Evolutionary conservation across 192 early-diverging fungal genomes (phyloP), one percentile per base, ranked within the genome.

Genomic region (Coemansia sp.): DNA sequence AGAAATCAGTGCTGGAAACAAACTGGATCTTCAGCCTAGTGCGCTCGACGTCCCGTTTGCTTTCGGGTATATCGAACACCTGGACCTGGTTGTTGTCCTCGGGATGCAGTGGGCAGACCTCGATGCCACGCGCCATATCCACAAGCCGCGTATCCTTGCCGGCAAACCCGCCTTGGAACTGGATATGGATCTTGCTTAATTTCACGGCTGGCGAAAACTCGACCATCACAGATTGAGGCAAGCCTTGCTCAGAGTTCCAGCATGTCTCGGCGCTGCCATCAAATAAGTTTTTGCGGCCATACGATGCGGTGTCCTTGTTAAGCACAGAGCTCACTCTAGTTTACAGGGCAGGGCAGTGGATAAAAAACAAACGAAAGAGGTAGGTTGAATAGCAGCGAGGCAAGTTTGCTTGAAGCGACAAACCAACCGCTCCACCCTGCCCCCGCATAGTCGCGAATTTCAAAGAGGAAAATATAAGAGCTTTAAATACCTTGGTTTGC

Each of bases 171-270:
- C 93, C 93, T 57, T 95, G 93, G 66, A 95, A 95, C 75, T 86
- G 90, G 45, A 93, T 60, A 7, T 46, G 48, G 29, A 92, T 49
- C 0, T 57, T 27, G 3, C 70, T 32, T 0, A 88, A 34, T 8
- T 46, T 23, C 1, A 85, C 85, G 7, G 75, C 68, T 2, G 61
- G 68, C 2, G 66, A 74, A 59, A 93, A 92, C 62, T 91, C 86
- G 4, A 95, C 52, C 22, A 85, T 56, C 25, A 95, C 86, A 61
- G 82, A 83, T 81, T 95, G 93, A 3, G 92, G 88, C 16, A 83
- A 64, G 28, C 90, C 89, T 80, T 90, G 85, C 62, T 93, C 93
- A 20, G 91, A 93, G 76, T 94, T 95, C 95, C 95, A 97, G 76
- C 95, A 97, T 0, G 95, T 97, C 56, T 95, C 93, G 34, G 75